Evolutionary conservation across 129 eudicot species (phyloP), one percentile per base, ranked within the genome.

Genomic region (Cynara cardunculus): DNA sequence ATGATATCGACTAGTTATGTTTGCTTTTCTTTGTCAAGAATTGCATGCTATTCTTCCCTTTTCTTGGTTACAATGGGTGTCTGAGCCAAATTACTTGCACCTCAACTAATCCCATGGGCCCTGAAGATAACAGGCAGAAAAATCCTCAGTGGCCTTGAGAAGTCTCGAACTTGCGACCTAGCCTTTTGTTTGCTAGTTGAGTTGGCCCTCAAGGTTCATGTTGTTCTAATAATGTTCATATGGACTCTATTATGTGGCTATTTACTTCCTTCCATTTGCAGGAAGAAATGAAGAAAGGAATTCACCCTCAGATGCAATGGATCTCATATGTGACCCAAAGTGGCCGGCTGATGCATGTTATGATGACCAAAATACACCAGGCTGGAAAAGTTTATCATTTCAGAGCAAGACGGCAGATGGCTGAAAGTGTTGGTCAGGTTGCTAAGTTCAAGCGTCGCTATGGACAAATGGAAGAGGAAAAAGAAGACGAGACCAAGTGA

Each of bases 231-330:
- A n/a, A 56, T 56, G 24, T n/a, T 56, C 10, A 56, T 56, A 18
- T 56, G 65, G 65, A n/a, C 24, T 18, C 21, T 16, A 31, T 18
- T n/a, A 24, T 31, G 22, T 22, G 34, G 24, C 25, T 2, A 2
- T 13, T 73, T 4, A 44, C 14, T 46, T 61, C 16, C 1, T 56
- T 27, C 13, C 19, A 7, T 0, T 37, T 31, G 27, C 39, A 59
- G 73, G 41, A 59, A 5, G 81, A 91, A 78, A 96, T 96, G 99
- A 96, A 93, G 99, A 96, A 96, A 91, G 99, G 99, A 31, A 84
- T 96, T 80, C 99, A 96, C 78, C 99, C 99, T 79, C 99, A 96
- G 86, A 78, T 91, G 97, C 99, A 96, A 84, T 96, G 99, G 99
- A 89, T 92, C 87, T 93, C 97, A 5, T 96, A 90, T 65, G 97